Evolutionary conservation across 495 filamentous ascomycete genomes (phyloP), one percentile per base, ranked within the genome.

Genomic region (Jackrogersella minutella): DNA sequence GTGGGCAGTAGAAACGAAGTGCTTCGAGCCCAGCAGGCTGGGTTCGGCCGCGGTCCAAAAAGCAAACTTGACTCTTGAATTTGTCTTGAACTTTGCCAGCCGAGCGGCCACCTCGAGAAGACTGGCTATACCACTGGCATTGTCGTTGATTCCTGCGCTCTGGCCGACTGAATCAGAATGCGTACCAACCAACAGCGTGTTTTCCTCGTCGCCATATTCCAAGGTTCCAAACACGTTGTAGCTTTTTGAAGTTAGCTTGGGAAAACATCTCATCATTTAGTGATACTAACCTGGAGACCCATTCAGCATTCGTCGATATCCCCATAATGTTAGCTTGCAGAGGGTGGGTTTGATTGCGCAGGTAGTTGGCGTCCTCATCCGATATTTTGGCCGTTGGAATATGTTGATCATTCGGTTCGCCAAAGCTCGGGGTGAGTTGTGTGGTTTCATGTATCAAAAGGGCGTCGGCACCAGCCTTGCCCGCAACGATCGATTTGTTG

Each of bases 221-320:
- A 85, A 83, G 64, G 85, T 80, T 5, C 86, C 87, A 68, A 88
- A 77, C 14, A 89, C 83, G 52, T 89, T 88, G 75, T 79, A 78
- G 44, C 76, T 87, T 2, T 76, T 80, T 14, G 74, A 74, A 37
- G 77, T 82, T 56, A 83, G 77, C 17, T 76, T 57, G 24, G 71
- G 37, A 30, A 76, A 69, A 41, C 80, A 40, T 80, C 75, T 2
- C 66, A 72, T 11, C 71, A 67, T 17, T 69, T 70, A 59, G 86
- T 67, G 8, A 77, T 40, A 56, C 60, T 28, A 13, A 69, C 66
- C 66, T 69, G 7, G 40, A 51, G 21, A 69, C 50, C 10, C 11
- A 1, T 37, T 56, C 28, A 30, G n/a, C 46, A 26, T 39, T 34
- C 21, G 41, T 60, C 5, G 26, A 19, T 51, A 69, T 33, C 1